These are phyloP conservation scores for Aspergillus calidoustus DNA, from an alignment of 2,329 filamentous ascomycete species.

Conservation along the genomic window DNA sequence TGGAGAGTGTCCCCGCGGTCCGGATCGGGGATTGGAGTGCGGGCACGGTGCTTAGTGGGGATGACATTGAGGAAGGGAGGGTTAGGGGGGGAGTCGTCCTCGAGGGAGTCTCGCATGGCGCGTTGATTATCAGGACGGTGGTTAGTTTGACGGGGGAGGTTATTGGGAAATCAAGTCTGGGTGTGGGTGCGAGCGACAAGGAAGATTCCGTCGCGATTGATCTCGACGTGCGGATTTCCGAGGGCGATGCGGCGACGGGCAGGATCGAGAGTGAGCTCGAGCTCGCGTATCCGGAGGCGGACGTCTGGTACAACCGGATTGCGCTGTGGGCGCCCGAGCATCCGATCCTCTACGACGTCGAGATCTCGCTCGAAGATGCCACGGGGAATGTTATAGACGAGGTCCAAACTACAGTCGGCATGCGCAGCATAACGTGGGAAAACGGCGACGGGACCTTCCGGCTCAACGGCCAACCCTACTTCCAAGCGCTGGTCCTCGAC, in stretches of 20 bases:
- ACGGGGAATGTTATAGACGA: constrained; percentile 49
- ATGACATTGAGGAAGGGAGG: constrained; percentile 56
- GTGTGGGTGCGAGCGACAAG: constrained; percentile 53
- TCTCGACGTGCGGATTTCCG: constrained; percentile 46
- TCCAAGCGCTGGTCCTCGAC: constrained; percentile 70
- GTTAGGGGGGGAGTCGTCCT: constrained; percentile 59
- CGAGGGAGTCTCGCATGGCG: constrained; percentile 37
- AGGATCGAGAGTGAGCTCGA: constrained; percentile 32
- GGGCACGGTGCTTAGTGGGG: constrained; percentile 64
- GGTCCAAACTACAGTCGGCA: constrained; percentile 63
- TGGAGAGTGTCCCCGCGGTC: constrained; percentile 58
- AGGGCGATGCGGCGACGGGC: constrained; percentile 47
- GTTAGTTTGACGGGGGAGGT: constrained; percentile 50
- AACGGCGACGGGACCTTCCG: constrained; percentile 62
- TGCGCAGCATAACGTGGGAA: constrained; percentile 65
- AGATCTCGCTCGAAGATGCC: constrained; percentile 56
- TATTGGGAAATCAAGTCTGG: constrained; percentile 52
- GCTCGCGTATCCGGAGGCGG: constrained; percentile 6
- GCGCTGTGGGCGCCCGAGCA: constrained; percentile 70
- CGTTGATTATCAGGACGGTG: constrained; percentile 56
- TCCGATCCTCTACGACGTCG: constrained; percentile 67
- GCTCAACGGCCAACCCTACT: constrained; percentile 70
- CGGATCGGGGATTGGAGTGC: constrained; percentile 62
- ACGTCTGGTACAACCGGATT: constrained; percentile 53
- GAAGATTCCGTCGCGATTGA: constrained; percentile 55